Evolutionary conservation across 768 basidiomycete genomes (phyloP).

Genomic region (Psilocybe cyanescens): DNA sequence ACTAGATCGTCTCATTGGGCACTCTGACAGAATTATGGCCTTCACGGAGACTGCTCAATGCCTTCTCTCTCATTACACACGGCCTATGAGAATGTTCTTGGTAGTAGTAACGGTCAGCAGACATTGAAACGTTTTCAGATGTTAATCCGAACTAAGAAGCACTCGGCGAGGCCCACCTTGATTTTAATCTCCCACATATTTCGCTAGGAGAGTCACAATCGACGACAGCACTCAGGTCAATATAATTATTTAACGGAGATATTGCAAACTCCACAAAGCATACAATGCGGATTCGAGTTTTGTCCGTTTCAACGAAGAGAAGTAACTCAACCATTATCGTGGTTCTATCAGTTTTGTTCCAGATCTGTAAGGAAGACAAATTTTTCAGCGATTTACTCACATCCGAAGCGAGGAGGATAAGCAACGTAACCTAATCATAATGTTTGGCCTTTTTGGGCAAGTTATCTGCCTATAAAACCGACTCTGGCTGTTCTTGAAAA

Average conservation of each 20-base stretch:
- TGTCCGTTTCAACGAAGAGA: not conserved
- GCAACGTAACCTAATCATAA: not conserved
- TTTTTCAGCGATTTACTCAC: not conserved
- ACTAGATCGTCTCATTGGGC: too few relatives aligned
- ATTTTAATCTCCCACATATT: not conserved
- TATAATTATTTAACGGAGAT: not conserved
- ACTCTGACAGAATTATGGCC: too few relatives aligned
- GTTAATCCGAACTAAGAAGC: not conserved
- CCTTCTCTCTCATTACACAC: too few relatives aligned
- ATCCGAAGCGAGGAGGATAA: not conserved
- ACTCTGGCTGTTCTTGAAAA: not conserved
- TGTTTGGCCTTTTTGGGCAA: not conserved
- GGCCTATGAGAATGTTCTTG: not conserved
- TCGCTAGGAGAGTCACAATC: not conserved
- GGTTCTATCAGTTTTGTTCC: not conserved
- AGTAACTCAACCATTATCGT: not conserved
- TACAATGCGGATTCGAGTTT: not conserved
- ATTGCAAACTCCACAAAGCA: not conserved
- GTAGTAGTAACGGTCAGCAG: not conserved
- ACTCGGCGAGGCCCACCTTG: not conserved
- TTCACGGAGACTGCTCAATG: too few relatives aligned
- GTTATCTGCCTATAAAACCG: not conserved
- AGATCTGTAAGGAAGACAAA: not conserved
- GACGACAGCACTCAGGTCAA: not conserved
- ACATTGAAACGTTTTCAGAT: not conserved